phyloP scores from a whole-genome alignment of 176 grass and related monocot genomes.

The Themeda triandra region DNA sequence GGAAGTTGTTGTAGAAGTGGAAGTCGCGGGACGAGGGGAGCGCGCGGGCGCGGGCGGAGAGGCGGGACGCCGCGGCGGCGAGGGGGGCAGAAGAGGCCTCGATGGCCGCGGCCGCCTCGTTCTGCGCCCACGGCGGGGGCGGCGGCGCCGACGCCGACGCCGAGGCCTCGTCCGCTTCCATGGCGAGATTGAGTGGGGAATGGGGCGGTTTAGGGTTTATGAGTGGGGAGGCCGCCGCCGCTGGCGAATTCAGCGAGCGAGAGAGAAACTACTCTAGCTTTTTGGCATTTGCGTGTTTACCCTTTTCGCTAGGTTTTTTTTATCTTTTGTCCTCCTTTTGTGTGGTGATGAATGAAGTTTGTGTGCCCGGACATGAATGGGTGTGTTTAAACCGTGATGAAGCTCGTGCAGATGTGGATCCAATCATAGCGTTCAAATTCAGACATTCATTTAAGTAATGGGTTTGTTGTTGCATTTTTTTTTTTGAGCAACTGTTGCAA shows the following conservation, averaged over 20 bases:
- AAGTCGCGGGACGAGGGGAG: conserved; percentile 57
- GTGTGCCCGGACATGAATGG: background rate
- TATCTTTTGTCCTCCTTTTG: too few species aligned
- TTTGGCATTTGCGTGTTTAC: background rate
- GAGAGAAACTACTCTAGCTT: background rate
- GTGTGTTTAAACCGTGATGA: background rate
- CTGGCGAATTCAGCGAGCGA: background rate
- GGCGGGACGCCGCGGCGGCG: conserved; percentile 40
- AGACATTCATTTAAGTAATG: background rate
- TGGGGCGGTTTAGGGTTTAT: conserved; percentile 50
- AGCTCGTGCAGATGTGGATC: background rate
- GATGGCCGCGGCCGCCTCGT: conserved; percentile 31
- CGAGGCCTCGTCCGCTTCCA: conserved; percentile 39
- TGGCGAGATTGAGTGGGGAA: conserved; percentile 22
- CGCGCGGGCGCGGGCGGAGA: conserved; percentile 41
- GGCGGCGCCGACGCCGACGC: conserved; percentile 15
- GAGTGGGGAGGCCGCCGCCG: too few species aligned
- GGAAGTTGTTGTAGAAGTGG: conserved; percentile 92
- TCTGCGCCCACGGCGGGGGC: conserved; percentile 42
- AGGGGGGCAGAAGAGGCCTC: conserved; percentile 42
- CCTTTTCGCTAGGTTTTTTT: background rate
- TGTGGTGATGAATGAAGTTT: too few species aligned
- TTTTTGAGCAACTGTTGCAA: too few species aligned
- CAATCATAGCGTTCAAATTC: background rate
- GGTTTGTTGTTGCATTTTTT: too few species aligned